Conservation (phyloP, 2,329 filamentous ascomycete species). For the Sporothrix humicola region DNA sequence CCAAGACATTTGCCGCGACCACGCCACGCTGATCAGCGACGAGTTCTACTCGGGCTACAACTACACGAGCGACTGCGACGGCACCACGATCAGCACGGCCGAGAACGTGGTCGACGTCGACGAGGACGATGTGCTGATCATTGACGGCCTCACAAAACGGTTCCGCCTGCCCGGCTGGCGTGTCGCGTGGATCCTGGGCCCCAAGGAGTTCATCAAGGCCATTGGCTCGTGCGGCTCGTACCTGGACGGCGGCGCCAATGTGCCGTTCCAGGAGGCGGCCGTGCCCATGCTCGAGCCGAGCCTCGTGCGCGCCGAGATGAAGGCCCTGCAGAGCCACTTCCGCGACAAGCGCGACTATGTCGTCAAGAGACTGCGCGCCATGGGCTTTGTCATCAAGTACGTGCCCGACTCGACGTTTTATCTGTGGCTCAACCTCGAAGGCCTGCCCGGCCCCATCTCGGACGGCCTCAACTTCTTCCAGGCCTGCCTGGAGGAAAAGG, state of each 20-base stretch:
- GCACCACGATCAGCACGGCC: conserved; percentile 84
- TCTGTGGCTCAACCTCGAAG: conserved; percentile 73
- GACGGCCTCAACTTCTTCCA: conserved; percentile 98
- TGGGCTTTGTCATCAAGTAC: conserved; percentile 85
- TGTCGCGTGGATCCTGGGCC: conserved; percentile 93
- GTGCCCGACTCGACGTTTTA: conserved; percentile 94
- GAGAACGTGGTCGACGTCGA: conserved; percentile 90
- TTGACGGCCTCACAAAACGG: conserved; percentile 94
- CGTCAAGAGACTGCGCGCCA: conserved; percentile 75
- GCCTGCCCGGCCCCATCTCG: conserved; percentile 78
- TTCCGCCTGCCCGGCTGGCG: conserved; percentile 96
- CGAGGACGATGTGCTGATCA: conserved; percentile 88
- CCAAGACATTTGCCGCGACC: conserved; percentile 88
- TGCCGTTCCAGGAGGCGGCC: conserved; percentile 93
- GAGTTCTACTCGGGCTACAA: conserved; percentile 98
- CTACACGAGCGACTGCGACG: conserved; percentile 91
- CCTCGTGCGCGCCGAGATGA: conserved; percentile 84
- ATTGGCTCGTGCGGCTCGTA: conserved; percentile 93
- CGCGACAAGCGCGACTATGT: conserved; percentile 91
- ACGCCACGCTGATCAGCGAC: conserved; percentile 90
- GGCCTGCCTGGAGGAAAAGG: conserved; percentile 89
- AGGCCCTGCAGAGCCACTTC: conserved; percentile 87
- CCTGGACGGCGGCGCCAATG: conserved; percentile 91
- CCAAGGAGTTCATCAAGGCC: conserved; percentile 94
- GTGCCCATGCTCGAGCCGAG: conserved; percentile 89